Base-by-base conservation (phyloP, 2,329 filamentous ascomycete species). In the Graphilbum ipis-grandicollis region DNA sequence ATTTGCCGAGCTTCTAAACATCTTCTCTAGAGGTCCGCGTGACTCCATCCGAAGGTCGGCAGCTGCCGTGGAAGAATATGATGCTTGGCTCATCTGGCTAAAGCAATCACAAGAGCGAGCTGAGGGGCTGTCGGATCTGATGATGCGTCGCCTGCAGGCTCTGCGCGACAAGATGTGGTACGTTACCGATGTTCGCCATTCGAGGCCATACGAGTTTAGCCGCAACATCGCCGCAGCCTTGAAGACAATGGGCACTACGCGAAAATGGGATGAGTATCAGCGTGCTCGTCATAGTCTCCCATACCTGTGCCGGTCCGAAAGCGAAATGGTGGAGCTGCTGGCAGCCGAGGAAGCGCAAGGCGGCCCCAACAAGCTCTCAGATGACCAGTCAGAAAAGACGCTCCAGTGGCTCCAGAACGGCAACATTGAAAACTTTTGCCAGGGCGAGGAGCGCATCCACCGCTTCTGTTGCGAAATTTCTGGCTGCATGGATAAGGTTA, bases 81-180 rank as follows among this genome's bases (percentile, higher is more conserved):
- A 84, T 44, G 78, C 78, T 4, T 84, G 79, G 79, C 71, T 88
- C 23, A 73, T 86, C 12, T 85, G 79, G 71, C 65, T 92, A 17
- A 84, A 84, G 50, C 80, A 84, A 46, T 83, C 78, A 19, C 76
- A 88, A 48, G 79, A 84, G 48, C 71, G 79, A 3, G 75, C 85
- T 34, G 82, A 88, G 47, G 68, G 66, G 3, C 68, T 74, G 12
- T 76, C 86, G 26, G 78, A 84, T 30, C 66, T 72, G 5, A 81
- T 84, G 71, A 79, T 83, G 66, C 65, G 66, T 40, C 72, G 73
- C 5, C 65, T 90, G 28, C 72, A 76, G 39, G 75, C 79, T 18
- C 65, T 94, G 29, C 74, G 90, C 31, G 82, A 93, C 53, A 96
- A 96, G 63, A 93, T 96, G 82, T 98, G 90, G 90, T 98, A 93